Base-by-base conservation (phyloP, 2,329 filamentous ascomycete species). In the Arachnomyces sp. region DNA sequence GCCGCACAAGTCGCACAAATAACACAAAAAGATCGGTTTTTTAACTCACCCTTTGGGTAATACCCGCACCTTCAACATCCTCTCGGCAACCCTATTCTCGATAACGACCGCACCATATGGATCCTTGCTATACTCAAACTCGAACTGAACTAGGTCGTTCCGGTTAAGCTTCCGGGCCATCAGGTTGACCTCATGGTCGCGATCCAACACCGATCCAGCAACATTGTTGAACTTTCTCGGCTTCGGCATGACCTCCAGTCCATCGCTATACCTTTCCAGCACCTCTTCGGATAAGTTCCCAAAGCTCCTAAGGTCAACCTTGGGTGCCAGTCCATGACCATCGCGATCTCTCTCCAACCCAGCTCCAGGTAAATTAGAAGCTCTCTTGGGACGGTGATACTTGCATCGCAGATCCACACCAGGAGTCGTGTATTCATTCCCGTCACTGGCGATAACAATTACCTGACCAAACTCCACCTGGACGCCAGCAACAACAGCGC, bases 331-430 rank as follows among this genome's bases (percentile, higher is more conserved):
- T 25, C 21, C 21, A 25, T 25, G 21, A 9, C 21, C 21, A 25
- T 80, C 77, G 41, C 77, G 69, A 57, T 84, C 82, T 38, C 76
- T 74, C 53, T 92, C 88, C 45, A 92, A 9, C 9, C 21, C 21
- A 25, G 21, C 21, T 9, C 21, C 21, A 9, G 21, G 21, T 25
- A 25, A 25, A 9, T 25, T 25, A 9, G 5, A 86, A 46, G 87
- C 81, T 54, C 92, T 81, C 68, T 92, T 94, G 11, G 84, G 80
- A 36, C 92, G 79, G 61, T 98, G 92, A 65, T 94, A 95, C 44
- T 89, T 86, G 67, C 92, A 98, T 52, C 85, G 87, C 60, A 96
- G 89, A 56, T 95, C 87, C 53, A 93, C 90, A 1, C 84, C 88
- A 54, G 88, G 85, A 52, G 94, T 84, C 50, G 86, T 90, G 62